These are phyloP conservation scores for Pestalotiopsis sp. DNA, from an alignment of 2,329 filamentous ascomycete genomes.

Conservation along the genomic window DNA sequence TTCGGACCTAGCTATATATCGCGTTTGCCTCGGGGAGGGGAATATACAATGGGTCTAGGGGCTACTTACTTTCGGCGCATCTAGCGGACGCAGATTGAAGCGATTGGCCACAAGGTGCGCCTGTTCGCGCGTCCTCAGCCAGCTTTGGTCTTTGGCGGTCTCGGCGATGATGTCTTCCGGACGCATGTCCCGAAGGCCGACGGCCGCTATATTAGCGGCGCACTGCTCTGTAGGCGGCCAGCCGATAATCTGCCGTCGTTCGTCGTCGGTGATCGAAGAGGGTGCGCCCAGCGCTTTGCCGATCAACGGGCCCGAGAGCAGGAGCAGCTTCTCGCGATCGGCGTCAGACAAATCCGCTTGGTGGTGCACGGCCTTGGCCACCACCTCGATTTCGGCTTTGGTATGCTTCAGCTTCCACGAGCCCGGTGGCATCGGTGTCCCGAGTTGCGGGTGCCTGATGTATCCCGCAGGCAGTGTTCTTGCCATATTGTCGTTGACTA, in stretches of 20 bases:
- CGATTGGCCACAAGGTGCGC: background rate
- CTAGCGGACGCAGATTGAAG: background rate
- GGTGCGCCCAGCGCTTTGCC: background rate
- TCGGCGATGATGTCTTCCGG: background rate
- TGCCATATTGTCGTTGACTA: no score
- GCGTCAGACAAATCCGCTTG: background rate
- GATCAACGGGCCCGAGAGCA: background rate
- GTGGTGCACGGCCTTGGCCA: background rate
- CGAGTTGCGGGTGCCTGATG: background rate
- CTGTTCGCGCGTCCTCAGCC: slow-evolving; percentile 6
- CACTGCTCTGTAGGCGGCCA: background rate
- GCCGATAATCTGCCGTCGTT: background rate
- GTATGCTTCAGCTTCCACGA: background rate
- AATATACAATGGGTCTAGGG: background rate
- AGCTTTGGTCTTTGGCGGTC: background rate
- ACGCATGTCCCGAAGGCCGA: background rate
- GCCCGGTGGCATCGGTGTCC: background rate
- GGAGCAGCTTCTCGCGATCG: background rate
- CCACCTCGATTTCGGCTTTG: background rate
- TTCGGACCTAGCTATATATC: background rate
- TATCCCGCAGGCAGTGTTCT: no score
- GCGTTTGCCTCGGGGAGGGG: no score
- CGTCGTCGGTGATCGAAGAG: background rate
- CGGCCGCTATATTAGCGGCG: background rate
- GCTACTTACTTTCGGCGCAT: background rate